Base-by-base conservation (phyloP, 352 stramenopile genomes). In the Saprolegnia parasitica region DNA sequence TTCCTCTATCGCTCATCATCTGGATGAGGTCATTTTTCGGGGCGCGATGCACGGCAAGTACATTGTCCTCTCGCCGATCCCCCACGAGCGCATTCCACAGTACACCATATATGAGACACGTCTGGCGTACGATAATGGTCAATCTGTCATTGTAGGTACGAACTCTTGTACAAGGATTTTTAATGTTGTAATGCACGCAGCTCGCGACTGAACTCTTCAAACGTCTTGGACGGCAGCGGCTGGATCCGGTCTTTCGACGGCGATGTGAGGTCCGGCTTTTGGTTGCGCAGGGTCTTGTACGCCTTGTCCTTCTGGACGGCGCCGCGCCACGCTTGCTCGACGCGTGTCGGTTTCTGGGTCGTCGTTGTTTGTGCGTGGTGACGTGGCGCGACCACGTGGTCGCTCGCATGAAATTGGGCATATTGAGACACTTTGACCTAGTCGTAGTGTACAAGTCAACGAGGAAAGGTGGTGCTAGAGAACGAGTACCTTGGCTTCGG, bases 161-260 rank as follows among this genome's bases (percentile, higher is more conserved):
- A 90, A 1, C 79, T 94, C 52, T 76, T 93, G 54, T 94, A 93
- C 76, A 86, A 87, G 57, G 84, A 93, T 71, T 89, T 94, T 54
- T 92, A 50, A 15, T 4, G 3, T 3, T n/a, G 3, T 60, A 13
- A 60, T 60, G 29, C 2, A 35, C 29, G 29, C 29, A 35, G 29
- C 29, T 35, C 29, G 29, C 29, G 29, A 35, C 29, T 6, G 5
- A 6, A 60, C 4, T 60, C 52, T 11, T 60, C 24, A 60, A 60
- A 60, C 3, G 52, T 60, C 35, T 4, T 60, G 24, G 24, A 40
- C 35, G 11, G 52, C 24, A 60, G 52, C 9, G 52, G 52, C 35
- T n/a, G 42, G 40, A 67, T 54, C 13, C 60, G 60, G n/a, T n/a
- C 35, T 56, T 56, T 56, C 15, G 60, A 54, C 46, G 60, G 60